Conservation (phyloP, 768 basidiomycete species). For the Strobilomyces echinocephalus region DNA sequence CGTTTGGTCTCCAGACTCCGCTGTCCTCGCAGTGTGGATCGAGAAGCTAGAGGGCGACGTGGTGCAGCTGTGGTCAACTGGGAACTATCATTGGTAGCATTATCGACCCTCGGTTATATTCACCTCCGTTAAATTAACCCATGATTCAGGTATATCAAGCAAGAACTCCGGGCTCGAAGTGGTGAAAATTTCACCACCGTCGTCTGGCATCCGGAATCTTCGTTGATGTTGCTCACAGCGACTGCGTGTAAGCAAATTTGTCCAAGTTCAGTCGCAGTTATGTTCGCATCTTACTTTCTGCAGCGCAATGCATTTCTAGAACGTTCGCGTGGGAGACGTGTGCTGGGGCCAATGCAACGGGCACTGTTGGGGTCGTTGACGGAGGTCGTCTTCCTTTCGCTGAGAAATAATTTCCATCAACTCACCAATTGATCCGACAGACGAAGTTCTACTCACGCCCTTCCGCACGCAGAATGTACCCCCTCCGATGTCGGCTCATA, state of each 20-base stretch:
- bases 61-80: constrained; percentile 93
- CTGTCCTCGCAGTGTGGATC: constrained; percentile 80
- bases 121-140: constrained; percentile 4
- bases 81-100: constrained; percentile 88
- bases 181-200: constrained; percentile 65
- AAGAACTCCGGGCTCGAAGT: constrained; percentile 61
- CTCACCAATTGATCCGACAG: constrained; percentile 36
- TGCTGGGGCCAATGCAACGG: constrained; percentile 71
- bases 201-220: constrained; percentile 83
- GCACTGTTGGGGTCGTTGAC: constrained; percentile 84
- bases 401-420: not conserved
- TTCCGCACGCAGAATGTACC: constrained; percentile 93
- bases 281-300: not conserved
- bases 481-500: constrained; percentile 90
- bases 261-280: not conserved
- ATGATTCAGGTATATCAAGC: constrained; percentile 79
- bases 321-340: constrained; percentile 79
- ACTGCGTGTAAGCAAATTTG: constrained; percentile 50
- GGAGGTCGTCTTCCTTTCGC: constrained; percentile 55
- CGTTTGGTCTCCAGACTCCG: constrained; percentile 86
- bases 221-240: constrained; percentile 59
- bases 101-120: not conserved
- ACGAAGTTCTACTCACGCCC: constrained; percentile 75
- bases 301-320: constrained; percentile 54
- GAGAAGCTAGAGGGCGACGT: constrained; percentile 60